A percentile compares a stretch with the other conserved stretches of the same genome.
Conservation (phyloP, 129 eudicot species). For the carrot (Daucus carota) region DNA sequence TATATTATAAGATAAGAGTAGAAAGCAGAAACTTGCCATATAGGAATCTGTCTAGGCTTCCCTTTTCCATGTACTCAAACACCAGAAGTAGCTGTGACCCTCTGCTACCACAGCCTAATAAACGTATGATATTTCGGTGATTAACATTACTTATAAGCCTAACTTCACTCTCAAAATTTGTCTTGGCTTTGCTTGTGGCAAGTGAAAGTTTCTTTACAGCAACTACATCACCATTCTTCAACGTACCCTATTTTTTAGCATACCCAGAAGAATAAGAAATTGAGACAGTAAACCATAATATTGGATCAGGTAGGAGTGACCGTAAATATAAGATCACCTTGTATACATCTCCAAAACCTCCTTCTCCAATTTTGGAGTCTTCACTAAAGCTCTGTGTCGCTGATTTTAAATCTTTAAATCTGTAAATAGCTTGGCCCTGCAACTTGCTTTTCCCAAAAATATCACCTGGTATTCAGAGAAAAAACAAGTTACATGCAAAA, state of each 20-base stretch:
- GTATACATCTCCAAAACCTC: neutral
- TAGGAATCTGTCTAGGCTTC: neutral
- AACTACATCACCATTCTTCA: neutral
- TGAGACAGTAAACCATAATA: too few relatives aligned
- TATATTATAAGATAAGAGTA: too few relatives aligned
- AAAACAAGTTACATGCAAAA: neutral
- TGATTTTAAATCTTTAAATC: neutral
- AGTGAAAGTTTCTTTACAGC: neutral
- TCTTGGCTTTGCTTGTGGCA: neutral
- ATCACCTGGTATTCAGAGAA: neutral
- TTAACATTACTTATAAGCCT: neutral
- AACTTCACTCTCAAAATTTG: neutral
- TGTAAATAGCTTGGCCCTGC: neutral
- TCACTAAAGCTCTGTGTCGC: neutral
- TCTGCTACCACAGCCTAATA: neutral
- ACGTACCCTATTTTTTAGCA: neutral
- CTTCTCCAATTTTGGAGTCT: neutral
- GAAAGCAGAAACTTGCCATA: neutral
- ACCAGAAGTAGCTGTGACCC: neutral
- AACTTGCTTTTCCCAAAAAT: conserved; percentile 4
- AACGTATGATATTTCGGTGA: neutral
- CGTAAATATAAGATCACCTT: neutral
- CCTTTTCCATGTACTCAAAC: neutral
- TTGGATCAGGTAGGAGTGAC: neutral
- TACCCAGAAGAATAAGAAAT: too few relatives aligned